Evolutionary conservation across 2,329 filamentous ascomycete genomes (phyloP), one percentile per base, ranked within the genome.

Genomic region (Xylaria arbuscula): DNA sequence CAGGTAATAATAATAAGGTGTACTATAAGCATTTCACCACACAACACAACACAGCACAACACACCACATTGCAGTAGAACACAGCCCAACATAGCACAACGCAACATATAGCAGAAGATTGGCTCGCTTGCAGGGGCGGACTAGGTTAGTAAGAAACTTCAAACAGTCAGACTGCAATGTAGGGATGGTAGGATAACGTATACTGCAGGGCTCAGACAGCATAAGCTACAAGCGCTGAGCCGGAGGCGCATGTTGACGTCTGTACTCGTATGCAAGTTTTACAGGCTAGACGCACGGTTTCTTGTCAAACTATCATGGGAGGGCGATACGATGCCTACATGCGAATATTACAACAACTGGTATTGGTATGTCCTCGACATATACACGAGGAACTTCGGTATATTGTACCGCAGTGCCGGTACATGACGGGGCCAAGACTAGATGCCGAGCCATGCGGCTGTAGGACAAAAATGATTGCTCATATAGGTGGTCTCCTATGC

Each of bases 171-270:
- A 55, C 36, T 60, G 15, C 48, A 24, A 48, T 19, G 47, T 24
- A 58, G 6, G 50, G 38, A 38, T 40, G 58, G 62, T 10, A 68
- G n/a, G 55, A 24, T 38, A 53, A 56, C 34, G 51, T 45, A 56
- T 62, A 45, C 50, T 36, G 48, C 47, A 58, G 59, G 61, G 63
- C 42, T 66, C 50, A 47, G 64, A 50, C 61, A 51, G 58, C 65
- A 58, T 60, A 55, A 55, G 42, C 8, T 32, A 32, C 48, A 61
- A 34, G 40, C 32, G 57, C 36, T 45, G 24, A 24, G 48, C 22
- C 19, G 40, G 47, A 61, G 68, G 64, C 64, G 65, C 65, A 70
- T 66, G 28, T 70, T 68, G 67, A 71, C 67, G 55, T 71, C 67
- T 71, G 62, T 66, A 66, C 61, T 63, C 15, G 28, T 54, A 70